Evolutionary conservation across 108 stramenopile species (phyloP).

Genomic region (Pseudonitzschia pungens): DNA sequence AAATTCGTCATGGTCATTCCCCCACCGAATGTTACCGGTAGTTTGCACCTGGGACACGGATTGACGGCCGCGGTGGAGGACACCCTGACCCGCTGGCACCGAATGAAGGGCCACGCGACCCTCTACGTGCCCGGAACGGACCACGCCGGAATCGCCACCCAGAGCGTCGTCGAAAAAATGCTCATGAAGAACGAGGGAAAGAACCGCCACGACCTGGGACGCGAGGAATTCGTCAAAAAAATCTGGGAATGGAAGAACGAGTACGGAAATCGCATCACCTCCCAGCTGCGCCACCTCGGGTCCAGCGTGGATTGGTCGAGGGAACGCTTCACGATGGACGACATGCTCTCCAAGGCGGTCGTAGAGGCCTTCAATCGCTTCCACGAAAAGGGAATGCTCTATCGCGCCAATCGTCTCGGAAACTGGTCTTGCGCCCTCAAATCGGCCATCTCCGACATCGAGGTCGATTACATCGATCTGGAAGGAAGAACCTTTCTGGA

Average conservation of each 20-base stretch:
- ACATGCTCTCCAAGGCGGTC: conserved; percentile 90
- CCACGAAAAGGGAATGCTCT: conserved; percentile 95
- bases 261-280: conserved; percentile 91
- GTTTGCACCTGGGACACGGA: conserved; percentile 98
- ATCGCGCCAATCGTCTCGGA: conserved; percentile 91
- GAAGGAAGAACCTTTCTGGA: conserved; percentile 89
- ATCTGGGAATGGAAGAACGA: conserved; percentile 99
- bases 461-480: conserved; percentile 96
- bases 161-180: conserved; percentile 98
- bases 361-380: conserved; percentile 91
- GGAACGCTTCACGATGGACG: conserved; percentile 99
- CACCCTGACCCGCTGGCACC: conserved; percentile 96
- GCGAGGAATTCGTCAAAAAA: conserved; percentile 92
- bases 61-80: conserved; percentile 98
- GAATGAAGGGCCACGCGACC: conserved; percentile 97
- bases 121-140: conserved; percentile 99
- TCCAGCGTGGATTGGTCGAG: conserved; percentile 94
- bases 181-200: conserved; percentile 90
- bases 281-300: conserved; percentile 90
- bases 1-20: conserved; percentile 99
- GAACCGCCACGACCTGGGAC: conserved; percentile 96
- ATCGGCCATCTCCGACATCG: conserved; percentile 98
- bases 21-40: conserved; percentile 98
- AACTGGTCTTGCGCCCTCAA: conserved; percentile 98
- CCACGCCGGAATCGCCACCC: conserved; percentile 99